Evolutionary conservation across 805 yeast genomes (phyloP).

Genomic region (Starmerella vitae): DNA sequence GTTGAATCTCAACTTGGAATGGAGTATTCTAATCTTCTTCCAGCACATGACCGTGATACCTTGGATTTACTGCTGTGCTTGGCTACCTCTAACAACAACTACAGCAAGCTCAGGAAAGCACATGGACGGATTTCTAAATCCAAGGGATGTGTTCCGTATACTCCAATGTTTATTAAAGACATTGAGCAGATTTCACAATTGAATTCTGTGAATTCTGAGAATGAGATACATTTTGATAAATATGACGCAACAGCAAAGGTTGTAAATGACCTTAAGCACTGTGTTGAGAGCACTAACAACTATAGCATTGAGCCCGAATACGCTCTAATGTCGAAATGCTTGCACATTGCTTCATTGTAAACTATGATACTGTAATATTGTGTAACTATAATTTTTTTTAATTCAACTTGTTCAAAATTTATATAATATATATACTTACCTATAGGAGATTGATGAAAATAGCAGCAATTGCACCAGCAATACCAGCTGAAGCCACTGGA

Average conservation of each 20-base stretch:
- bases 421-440: too few relatives aligned
- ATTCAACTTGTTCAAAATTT: too few relatives aligned
- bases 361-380: background rate
- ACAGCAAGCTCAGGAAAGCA: constrained; percentile 48
- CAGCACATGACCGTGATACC: constrained; percentile 56
- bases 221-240: constrained; percentile 59
- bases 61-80: constrained; percentile 57
- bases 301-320: constrained; percentile 44
- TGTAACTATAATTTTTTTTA: too few relatives aligned
- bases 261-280: constrained; percentile 61
- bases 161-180: constrained; percentile 76
- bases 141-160: constrained; percentile 77
- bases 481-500: constrained; percentile 1
- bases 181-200: constrained; percentile 59
- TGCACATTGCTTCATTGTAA: constrained; percentile 22
- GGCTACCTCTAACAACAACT: constrained; percentile 64
- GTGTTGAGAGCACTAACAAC: constrained; percentile 72
- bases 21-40: constrained; percentile 61
- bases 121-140: constrained; percentile 47
- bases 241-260: constrained; percentile 63
- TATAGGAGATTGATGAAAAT: constrained; percentile 8
- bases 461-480: constrained; percentile 6
- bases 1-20: constrained; percentile 40
- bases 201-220: constrained; percentile 34
- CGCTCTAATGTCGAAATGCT: constrained; percentile 67